Conservation (phyloP, 2,329 filamentous ascomycete genomes). For the Ophiostoma quercus region DNA sequence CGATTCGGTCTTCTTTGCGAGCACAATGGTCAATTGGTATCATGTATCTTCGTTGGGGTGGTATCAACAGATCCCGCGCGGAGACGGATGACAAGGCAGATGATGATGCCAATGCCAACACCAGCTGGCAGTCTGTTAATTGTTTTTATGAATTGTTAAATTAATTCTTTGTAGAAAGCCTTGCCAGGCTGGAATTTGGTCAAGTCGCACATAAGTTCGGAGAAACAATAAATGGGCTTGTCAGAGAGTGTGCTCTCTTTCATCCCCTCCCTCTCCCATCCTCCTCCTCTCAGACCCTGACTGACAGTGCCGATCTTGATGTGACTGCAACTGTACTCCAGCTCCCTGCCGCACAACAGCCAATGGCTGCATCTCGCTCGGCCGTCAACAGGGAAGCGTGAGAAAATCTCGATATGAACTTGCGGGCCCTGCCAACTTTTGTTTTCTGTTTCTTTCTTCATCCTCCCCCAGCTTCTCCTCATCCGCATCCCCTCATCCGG, state of each 20-base stretch:
- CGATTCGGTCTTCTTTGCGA: not conserved
- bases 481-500: not conserved
- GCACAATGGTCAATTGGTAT: not conserved
- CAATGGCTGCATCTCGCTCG: not conserved
- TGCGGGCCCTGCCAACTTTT: slow-evolving; percentile 9
- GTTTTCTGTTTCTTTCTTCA: not conserved
- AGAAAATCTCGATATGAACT: slow-evolving; percentile 1
- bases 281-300: slow-evolving; percentile 4
- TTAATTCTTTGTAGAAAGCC: not conserved
- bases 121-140: not conserved
- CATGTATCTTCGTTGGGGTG: not conserved
- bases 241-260: not conserved
- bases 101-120: not conserved
- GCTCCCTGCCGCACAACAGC: not conserved
- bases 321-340: slow-evolving; percentile 2
- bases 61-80: not conserved
- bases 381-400: not conserved
- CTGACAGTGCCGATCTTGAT: not conserved
- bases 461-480: not conserved
- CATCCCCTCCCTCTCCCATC: not conserved
- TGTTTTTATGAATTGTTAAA: not conserved
- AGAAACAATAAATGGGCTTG: not conserved
- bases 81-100: not conserved
- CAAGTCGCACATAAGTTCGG: not conserved
- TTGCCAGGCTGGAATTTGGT: not conserved